These are phyloP conservation scores for Purshia tridentata DNA, from an alignment of 306 rosid species.

Conservation along the genomic window DNA sequence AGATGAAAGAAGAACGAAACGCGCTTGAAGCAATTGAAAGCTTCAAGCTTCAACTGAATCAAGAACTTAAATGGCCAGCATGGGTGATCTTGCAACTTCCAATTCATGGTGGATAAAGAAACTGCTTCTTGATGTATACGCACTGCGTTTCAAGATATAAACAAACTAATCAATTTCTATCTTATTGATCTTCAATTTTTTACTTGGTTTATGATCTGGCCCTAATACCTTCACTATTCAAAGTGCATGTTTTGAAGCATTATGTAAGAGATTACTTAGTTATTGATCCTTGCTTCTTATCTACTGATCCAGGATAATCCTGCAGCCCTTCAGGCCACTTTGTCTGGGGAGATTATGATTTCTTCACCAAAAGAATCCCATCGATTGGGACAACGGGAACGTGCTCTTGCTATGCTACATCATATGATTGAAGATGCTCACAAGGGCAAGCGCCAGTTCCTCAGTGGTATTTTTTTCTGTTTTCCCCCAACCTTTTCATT, in stretches of 20 bases:
- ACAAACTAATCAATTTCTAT: background rate
- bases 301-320: conserved; percentile 67
- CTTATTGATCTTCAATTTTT: background rate
- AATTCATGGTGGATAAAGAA: no score
- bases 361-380: conserved; percentile 64
- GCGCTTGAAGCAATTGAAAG: no score
- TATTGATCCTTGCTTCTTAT: conserved; percentile 26
- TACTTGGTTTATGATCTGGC: background rate
- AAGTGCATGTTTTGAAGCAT: background rate
- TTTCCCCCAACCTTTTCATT: conserved; percentile 13
- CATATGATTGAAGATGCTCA: conserved; percentile 99
- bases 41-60: no score
- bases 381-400: conserved; percentile 89
- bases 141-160: background rate
- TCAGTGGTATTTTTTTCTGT: conserved; percentile 61
- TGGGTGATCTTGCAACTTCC: no score
- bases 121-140: no score
- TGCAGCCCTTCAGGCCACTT: conserved; percentile 65
- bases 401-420: conserved; percentile 90
- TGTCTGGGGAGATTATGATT: conserved; percentile 64
- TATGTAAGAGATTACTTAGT: background rate
- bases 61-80: no score
- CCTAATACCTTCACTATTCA: background rate
- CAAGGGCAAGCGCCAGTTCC: conserved; percentile 86
- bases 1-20: no score